Conservation (phyloP, 2,329 filamentous ascomycete species). For the Calonectria naviculata region DNA sequence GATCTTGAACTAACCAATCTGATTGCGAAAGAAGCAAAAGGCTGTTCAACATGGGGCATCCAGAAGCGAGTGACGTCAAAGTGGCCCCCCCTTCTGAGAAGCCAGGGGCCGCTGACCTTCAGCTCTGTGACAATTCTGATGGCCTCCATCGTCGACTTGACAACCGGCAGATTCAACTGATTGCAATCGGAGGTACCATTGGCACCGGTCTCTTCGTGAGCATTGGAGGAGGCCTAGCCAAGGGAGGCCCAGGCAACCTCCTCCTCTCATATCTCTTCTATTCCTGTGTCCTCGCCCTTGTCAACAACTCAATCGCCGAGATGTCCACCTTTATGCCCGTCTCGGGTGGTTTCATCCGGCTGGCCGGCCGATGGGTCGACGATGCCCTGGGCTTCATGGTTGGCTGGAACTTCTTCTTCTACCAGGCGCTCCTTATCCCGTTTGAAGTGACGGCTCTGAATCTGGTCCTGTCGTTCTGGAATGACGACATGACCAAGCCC, state of each 20-base stretch:
- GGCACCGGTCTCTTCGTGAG: background rate
- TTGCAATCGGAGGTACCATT: background rate
- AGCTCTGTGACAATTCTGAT: background rate
- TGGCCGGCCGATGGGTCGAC: conserved; percentile 27
- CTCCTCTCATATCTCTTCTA: conserved; percentile 31
- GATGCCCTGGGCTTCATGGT: conserved; percentile 27
- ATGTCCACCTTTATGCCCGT: conserved; percentile 26
- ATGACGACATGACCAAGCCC: conserved; percentile 60
- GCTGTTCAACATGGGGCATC: background rate
- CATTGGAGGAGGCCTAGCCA: background rate
- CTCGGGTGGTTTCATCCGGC: conserved; percentile 23
- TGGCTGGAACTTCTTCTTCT: conserved; percentile 26
- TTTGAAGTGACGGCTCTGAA: conserved; percentile 26
- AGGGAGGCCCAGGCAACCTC: background rate
- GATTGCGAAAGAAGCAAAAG: background rate
- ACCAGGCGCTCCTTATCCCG: conserved; percentile 22
- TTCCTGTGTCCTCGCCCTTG: conserved; percentile 14
- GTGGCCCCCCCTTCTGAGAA: background rate
- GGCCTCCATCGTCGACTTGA: background rate
- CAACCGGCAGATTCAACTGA: background rate
- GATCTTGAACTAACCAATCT: background rate
- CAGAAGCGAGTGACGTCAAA: background rate
- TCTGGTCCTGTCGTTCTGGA: conserved; percentile 22
- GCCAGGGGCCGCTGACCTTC: background rate
- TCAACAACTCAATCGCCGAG: conserved; percentile 27